A percentile compares a stretch with the other conserved stretches of the same genome.
phyloP scores from a whole-genome alignment of 306 rosid species.

The Rubus idaeus region DNA sequence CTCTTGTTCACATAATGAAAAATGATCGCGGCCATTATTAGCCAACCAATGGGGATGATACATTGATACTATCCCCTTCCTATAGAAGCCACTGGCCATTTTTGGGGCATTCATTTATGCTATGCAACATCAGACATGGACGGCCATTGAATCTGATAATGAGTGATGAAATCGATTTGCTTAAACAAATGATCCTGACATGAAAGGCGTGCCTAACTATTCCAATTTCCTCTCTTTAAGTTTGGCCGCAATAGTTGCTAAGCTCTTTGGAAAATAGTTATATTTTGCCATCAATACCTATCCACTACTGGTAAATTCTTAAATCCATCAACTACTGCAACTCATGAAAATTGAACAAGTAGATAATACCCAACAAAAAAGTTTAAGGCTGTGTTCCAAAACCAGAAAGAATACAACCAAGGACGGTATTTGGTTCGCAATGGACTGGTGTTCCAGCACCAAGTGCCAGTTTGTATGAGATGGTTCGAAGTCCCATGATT shows the following conservation, averaged over 20 bases:
- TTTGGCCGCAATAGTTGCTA: not conserved
- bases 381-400: not conserved
- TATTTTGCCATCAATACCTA: slow-evolving; percentile 6
- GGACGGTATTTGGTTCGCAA: not conserved
- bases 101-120: not conserved
- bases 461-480: slow-evolving; percentile 2
- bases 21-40: too few relatives aligned
- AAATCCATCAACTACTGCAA: slow-evolving; percentile 5
- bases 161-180: not conserved
- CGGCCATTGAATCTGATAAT: slow-evolving; percentile 4
- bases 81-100: too few relatives aligned
- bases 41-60: too few relatives aligned
- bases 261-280: not conserved
- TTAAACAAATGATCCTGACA: not conserved
- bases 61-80: too few relatives aligned
- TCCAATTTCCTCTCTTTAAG: not conserved
- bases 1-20: too few relatives aligned
- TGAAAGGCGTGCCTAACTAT: not conserved
- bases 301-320: slow-evolving; percentile 18
- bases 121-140: not conserved
- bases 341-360: not conserved
- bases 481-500: slow-evolving; percentile 20
- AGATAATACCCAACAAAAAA: not conserved
- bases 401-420: not conserved
- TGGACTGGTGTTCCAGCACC: not conserved